Evolutionary conservation across 2,329 filamentous ascomycete genomes (phyloP).

Genomic region (Dryadomyces quercivorus): DNA sequence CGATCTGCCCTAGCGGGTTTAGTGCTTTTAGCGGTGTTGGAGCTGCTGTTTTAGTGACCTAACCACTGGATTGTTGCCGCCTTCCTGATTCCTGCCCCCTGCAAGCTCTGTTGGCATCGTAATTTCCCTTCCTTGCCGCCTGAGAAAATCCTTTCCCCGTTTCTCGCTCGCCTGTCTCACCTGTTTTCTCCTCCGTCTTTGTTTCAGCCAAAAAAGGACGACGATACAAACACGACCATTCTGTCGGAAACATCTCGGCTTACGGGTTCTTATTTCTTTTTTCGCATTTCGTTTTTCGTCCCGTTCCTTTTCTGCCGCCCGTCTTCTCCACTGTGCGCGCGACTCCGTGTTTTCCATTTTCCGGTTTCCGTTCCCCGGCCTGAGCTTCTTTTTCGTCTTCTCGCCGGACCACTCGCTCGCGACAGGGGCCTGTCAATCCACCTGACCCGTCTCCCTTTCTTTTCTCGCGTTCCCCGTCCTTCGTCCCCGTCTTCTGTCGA

Average conservation of each 20-base stretch:
- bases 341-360: background rate
- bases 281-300: background rate
- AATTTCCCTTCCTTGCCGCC: background rate
- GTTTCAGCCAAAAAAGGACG: background rate
- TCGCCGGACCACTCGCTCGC: too few species aligned
- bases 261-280: background rate
- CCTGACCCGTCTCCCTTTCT: too few species aligned
- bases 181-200: background rate
- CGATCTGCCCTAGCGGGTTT: too few species aligned
- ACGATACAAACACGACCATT: too few species aligned
- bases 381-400: too few species aligned
- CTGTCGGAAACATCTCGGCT: background rate
- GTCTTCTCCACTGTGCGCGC: background rate
- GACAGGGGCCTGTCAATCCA: too few species aligned
- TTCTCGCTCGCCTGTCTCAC: background rate
- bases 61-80: background rate
- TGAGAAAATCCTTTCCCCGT: background rate
- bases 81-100: background rate
- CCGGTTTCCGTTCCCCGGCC: too few species aligned
- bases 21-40: background rate
- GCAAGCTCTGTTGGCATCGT: background rate
- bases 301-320: background rate
- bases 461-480: background rate
- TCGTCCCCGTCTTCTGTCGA: background rate
- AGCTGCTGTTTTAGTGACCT: background rate